These are phyloP conservation scores for Arabis hirsuta DNA, from an alignment of 345 rosid genomes.

Conservation along the genomic window DNA sequence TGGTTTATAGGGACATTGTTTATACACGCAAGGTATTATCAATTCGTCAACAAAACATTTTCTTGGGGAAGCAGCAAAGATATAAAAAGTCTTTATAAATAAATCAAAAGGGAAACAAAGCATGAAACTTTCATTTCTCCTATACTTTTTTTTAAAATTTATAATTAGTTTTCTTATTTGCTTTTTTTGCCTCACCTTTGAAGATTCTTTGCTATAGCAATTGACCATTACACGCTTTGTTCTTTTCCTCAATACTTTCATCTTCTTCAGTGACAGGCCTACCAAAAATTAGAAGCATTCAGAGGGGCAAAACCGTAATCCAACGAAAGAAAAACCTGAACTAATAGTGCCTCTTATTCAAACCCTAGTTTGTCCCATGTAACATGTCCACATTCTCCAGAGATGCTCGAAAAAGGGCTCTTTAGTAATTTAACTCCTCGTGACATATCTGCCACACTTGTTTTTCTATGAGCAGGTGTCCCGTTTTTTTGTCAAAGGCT, in stretches of 20 bases:
- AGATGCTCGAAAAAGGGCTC: slow-evolving; percentile 4
- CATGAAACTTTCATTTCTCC: slow-evolving; percentile 1
- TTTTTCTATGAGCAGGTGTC: slow-evolving; percentile 20
- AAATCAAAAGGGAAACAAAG: background rate
- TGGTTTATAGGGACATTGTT: background rate
- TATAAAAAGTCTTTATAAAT: background rate
- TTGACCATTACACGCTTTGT: slow-evolving; percentile 11
- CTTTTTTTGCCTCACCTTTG: background rate
- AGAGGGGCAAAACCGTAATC: slow-evolving; percentile 7
- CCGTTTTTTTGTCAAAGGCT: slow-evolving; percentile 17
- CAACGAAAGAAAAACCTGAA: slow-evolving; percentile 11
- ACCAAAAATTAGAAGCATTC: background rate
- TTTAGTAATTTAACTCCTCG: slow-evolving; percentile 11
- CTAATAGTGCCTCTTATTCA: slow-evolving; percentile 14
- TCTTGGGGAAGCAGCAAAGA: background rate
- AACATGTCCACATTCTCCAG: slow-evolving; percentile 6
- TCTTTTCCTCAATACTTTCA: background rate
- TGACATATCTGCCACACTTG: slow-evolving; percentile 13
- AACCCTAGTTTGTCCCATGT: slow-evolving; percentile 21
- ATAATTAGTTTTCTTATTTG: background rate
- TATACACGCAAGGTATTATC: slow-evolving; percentile 12
- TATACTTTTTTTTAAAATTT: background rate
- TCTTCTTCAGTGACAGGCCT: background rate
- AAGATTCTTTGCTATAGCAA: slow-evolving; percentile 7
- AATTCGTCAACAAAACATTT: slow-evolving; percentile 5